Conservation (phyloP, 208 protist species). For the Acanthamoeba castellanii region DNA sequence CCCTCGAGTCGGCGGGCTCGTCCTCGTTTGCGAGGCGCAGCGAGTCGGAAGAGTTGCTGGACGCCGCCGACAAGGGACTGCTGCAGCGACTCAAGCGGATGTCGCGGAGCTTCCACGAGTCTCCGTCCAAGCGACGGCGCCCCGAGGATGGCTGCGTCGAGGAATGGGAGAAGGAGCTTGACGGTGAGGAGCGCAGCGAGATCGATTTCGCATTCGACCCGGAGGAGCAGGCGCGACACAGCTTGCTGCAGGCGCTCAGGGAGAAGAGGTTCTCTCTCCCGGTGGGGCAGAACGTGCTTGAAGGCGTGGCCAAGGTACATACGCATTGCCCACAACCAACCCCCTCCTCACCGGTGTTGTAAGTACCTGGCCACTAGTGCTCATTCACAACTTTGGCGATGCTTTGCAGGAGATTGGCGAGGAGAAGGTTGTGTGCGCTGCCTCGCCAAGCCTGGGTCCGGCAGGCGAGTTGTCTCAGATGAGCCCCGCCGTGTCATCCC, state of each 20-base stretch:
- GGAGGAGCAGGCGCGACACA: neutral
- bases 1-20: neutral
- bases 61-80: constrained; percentile 20
- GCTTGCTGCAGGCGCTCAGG: neutral
- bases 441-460: neutral
- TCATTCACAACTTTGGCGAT: neutral
- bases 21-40: neutral
- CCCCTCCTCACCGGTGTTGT: too few species aligned
- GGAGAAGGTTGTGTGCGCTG: constrained; percentile 28
- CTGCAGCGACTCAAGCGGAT: constrained; percentile 58
- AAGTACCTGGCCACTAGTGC: too few species aligned
- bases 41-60: neutral
- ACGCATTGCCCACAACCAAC: neutral
- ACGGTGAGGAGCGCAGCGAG: neutral
- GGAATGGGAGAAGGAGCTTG: constrained; percentile 51
- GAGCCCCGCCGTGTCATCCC: neutral
- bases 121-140: constrained; percentile 9
- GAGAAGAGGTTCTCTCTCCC: constrained; percentile 33
- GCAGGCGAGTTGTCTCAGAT: neutral
- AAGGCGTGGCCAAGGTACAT: neutral
- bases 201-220: neutral
- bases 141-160: neutral
- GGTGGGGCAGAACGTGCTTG: constrained; percentile 32
- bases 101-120: constrained; percentile 59
- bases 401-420: neutral